Conservation (phyloP, 345 rosid species). For the Odontarrhena argentea region DNA sequence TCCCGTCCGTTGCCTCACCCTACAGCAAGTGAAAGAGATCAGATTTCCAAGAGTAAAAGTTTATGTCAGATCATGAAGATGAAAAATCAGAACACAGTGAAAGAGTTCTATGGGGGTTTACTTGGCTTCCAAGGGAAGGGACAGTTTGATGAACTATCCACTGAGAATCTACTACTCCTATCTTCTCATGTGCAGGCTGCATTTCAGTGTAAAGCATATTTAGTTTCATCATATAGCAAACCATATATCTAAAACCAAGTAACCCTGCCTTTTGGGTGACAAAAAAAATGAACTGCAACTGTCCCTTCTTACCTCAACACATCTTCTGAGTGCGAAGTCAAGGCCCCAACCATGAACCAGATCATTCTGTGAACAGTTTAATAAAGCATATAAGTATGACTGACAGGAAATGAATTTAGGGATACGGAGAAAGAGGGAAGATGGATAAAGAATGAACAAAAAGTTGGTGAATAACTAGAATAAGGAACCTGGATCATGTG, state of each 20-base stretch:
- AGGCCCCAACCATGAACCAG: slow-evolving; percentile 99
- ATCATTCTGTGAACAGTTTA: slow-evolving; percentile 71
- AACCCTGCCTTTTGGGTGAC: slow-evolving; percentile 7
- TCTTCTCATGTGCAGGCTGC: slow-evolving; percentile 98
- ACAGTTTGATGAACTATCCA: slow-evolving; percentile 91
- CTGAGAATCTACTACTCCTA: slow-evolving; percentile 97
- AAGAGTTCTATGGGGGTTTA: slow-evolving; percentile 36
- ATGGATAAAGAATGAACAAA: slow-evolving; percentile 24
- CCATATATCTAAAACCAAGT: slow-evolving; percentile 1
- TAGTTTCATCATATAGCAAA: slow-evolving; percentile 14
- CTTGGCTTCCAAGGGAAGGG: slow-evolving; percentile 93
- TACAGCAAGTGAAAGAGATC: slow-evolving; percentile 26
- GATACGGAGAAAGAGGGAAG: slow-evolving; percentile 1
- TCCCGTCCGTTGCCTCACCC: slow-evolving; percentile 74
- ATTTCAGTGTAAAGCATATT: not conserved
- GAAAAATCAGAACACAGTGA: not conserved
- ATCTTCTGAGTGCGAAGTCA: slow-evolving; percentile 89
- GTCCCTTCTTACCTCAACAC: slow-evolving; percentile 65
- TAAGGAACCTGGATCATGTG: slow-evolving; percentile 85
- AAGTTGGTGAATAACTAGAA: slow-evolving; percentile 6
- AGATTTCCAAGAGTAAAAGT: not conserved
- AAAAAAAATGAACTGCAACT: not conserved
- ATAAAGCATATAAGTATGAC: slow-evolving; percentile 15
- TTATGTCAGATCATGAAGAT: not conserved
- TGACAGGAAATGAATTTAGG: slow-evolving; percentile 1